Evolutionary conservation across 108 stramenopile species (phyloP).

Genomic region (Halocafeteria seosinensis): DNA sequence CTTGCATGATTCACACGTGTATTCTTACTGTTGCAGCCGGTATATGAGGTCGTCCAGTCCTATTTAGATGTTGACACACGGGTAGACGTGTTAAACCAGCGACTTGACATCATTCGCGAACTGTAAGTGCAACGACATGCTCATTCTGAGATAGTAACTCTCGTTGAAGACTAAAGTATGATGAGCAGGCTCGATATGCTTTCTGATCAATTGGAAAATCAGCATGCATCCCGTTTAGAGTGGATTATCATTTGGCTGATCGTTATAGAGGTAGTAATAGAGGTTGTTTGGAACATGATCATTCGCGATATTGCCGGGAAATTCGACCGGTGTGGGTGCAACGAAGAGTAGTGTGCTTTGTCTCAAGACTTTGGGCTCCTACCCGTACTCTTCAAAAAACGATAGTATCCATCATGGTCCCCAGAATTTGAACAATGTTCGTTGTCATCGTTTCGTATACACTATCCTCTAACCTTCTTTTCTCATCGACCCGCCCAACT

Average conservation of each 20-base stretch:
- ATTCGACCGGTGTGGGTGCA: no score
- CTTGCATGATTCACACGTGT: no score
- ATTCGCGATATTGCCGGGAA: no score
- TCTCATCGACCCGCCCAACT: slow-evolving; percentile 93
- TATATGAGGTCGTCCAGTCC: slow-evolving; percentile 16
- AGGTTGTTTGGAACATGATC: no score
- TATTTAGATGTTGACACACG: slow-evolving; percentile 34
- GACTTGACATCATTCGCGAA: slow-evolving; percentile 37
- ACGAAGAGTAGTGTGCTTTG: no score
- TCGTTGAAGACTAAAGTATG: no score
- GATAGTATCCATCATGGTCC: slow-evolving; percentile 91
- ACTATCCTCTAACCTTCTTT: slow-evolving; percentile 61
- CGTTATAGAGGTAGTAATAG: slow-evolving; percentile 19
- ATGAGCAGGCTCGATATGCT: slow-evolving; percentile 40
- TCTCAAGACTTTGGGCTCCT: no score
- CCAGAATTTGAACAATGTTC: slow-evolving; percentile 89
- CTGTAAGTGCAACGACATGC: no score
- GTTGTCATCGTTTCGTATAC: slow-evolving; percentile 79
- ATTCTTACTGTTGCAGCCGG: no score
- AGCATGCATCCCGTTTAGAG: slow-evolving; percentile 22
- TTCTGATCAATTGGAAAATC: slow-evolving; percentile 15
- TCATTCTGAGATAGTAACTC: no score
- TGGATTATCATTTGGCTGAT: slow-evolving; percentile 37
- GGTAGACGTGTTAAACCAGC: slow-evolving; percentile 36
- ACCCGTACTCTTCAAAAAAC: slow-evolving; percentile 75